These are phyloP conservation scores for Neoboletus magnificus DNA, from an alignment of 768 basidiomycete species.

Conservation along the genomic window DNA sequence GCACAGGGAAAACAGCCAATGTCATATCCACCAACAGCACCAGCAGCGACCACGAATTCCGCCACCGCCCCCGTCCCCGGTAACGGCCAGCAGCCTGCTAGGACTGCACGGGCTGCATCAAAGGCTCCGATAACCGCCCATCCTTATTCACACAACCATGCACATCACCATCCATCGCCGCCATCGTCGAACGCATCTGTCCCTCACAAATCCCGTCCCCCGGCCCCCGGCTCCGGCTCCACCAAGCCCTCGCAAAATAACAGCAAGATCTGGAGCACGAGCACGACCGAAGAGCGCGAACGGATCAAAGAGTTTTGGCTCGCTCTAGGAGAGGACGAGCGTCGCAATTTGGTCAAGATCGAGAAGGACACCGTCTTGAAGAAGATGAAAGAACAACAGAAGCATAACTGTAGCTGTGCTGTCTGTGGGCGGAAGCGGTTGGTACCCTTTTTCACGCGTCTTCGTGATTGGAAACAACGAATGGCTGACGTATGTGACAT, in stretches of 20 bases:
- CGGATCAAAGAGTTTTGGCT: slow-evolving; percentile 99
- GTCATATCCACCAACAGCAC: slow-evolving; percentile 49
- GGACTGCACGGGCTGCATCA: slow-evolving; percentile 49
- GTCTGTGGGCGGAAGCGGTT: slow-evolving; percentile 97
- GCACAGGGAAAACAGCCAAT: slow-evolving; percentile 93
- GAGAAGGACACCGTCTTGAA: slow-evolving; percentile 96
- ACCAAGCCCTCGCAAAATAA: slow-evolving; percentile 38
- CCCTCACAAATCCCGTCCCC: slow-evolving; percentile 31
- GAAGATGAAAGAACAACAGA: slow-evolving; percentile 99
- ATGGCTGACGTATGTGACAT: slow-evolving; percentile 24
- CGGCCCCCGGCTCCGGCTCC: slow-evolving; percentile 24
- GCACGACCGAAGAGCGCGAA: slow-evolving; percentile 88
- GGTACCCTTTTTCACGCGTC: slow-evolving; percentile 39
- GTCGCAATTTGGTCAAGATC: slow-evolving; percentile 88
- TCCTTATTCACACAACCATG: slow-evolving; percentile 47
- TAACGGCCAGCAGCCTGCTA: slow-evolving; percentile 33
- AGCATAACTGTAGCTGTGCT: slow-evolving; percentile 92
- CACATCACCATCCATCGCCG: slow-evolving; percentile 52
- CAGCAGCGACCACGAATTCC: slow-evolving; percentile 32
- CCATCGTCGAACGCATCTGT: slow-evolving; percentile 35
- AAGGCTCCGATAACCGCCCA: slow-evolving; percentile 56
- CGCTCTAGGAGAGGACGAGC: slow-evolving; percentile 84
- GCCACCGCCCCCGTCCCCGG: slow-evolving; percentile 28
- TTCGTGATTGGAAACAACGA: slow-evolving; percentile 7
- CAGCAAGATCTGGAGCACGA: slow-evolving; percentile 94